Conservation (phyloP, 768 basidiomycete species). For the Coprinopsis strossmayeri region DNA sequence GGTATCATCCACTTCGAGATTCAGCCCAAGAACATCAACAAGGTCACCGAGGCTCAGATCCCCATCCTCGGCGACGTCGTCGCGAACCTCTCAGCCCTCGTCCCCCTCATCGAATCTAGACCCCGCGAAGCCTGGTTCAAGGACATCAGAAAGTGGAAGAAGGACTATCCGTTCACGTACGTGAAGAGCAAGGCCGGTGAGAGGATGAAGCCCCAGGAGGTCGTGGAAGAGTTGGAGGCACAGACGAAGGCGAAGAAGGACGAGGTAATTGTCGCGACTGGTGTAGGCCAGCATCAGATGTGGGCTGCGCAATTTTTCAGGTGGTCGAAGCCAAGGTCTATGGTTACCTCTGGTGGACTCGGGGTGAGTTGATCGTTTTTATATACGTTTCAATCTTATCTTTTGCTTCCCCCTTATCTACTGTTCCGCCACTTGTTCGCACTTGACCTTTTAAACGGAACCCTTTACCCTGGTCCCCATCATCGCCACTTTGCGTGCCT, state of each 20-base stretch:
- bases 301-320: constrained; percentile 95
- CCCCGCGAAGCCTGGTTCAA: constrained; percentile 77
- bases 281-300: constrained; percentile 99
- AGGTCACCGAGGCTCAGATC: constrained; percentile 92
- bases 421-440: no score
- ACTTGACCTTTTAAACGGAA: no score
- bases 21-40: constrained; percentile 98
- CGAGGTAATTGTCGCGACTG: constrained; percentile 83
- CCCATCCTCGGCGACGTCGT: constrained; percentile 93
- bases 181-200: constrained; percentile 54
- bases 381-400: no score
- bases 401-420: no score
- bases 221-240: constrained; percentile 84
- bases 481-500: no score
- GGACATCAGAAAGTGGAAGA: constrained; percentile 82
- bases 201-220: constrained; percentile 93
- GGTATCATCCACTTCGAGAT: constrained; percentile 99
- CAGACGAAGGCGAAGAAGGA: constrained; percentile 80
- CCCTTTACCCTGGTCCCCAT: no score
- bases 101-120: constrained; percentile 64
- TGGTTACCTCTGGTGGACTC: constrained; percentile 93
- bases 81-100: constrained; percentile 71
- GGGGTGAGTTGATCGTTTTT: constrained; percentile 55
- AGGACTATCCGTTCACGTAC: constrained; percentile 85
- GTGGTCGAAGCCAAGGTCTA: constrained; percentile 80